phyloP scores from a whole-genome alignment of 768 basidiomycete species.

The Pleurotus salmoneostramineus region DNA sequence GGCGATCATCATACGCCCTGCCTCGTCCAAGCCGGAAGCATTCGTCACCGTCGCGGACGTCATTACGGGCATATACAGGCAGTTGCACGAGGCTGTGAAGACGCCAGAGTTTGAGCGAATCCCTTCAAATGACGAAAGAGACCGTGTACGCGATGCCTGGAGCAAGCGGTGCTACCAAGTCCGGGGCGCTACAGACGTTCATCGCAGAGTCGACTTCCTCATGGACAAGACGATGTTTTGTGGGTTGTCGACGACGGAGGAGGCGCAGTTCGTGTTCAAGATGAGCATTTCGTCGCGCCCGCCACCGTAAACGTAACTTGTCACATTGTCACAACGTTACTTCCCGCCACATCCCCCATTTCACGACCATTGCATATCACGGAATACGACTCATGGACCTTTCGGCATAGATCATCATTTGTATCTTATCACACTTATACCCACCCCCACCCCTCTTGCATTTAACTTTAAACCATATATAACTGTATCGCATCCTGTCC shows the following conservation, averaged over 20 bases:
- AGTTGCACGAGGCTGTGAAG: constrained; percentile 30
- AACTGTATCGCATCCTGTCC: not conserved
- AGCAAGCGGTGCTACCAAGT: constrained; percentile 25
- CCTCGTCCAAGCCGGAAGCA: constrained; percentile 14
- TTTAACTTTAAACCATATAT: not conserved
- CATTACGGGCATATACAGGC: constrained; percentile 32
- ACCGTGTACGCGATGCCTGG: constrained; percentile 28
- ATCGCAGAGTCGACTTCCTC: constrained; percentile 42
- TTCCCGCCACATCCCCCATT: not conserved
- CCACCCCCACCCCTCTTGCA: not conserved
- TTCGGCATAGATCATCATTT: not conserved
- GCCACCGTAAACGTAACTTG: not conserved
- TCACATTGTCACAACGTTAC: not conserved
- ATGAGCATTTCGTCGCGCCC: constrained; percentile 12
- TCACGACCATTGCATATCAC: not conserved
- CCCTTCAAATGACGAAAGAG: constrained; percentile 18
- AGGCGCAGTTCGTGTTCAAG: constrained; percentile 24
- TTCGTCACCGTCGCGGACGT: constrained; percentile 34
- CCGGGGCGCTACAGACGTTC: constrained; percentile 17
- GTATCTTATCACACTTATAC: not conserved
- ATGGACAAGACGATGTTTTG: constrained; percentile 28
- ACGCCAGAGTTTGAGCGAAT: constrained; percentile 26
- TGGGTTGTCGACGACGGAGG: constrained; percentile 30
- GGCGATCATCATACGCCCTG: constrained; percentile 15
- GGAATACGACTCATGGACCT: not conserved